phyloP scores from a whole-genome alignment of 2,329 filamentous ascomycete species.

The Penicillium rolfsii region DNA sequence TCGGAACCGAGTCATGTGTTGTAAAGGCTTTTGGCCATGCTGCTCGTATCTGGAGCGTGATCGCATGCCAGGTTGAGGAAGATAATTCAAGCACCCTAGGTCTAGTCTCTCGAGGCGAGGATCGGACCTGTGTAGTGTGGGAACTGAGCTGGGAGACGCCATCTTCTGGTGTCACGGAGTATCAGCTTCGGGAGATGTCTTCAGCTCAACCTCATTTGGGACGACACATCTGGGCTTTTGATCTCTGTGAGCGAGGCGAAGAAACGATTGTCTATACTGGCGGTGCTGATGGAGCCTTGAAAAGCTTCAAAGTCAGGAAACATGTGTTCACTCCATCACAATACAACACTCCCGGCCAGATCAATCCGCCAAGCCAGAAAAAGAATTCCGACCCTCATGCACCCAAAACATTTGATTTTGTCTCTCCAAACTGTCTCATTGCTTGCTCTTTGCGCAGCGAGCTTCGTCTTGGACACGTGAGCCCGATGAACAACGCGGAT shows the following conservation, averaged over 20 bases:
- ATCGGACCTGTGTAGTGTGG: constrained; percentile 78
- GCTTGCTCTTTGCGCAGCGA: constrained; percentile 35
- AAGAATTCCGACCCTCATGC: constrained; percentile 14
- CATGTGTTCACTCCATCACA: neutral
- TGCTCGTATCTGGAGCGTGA: constrained; percentile 87
- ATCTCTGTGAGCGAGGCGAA: constrained; percentile 39
- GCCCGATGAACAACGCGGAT: constrained; percentile 14
- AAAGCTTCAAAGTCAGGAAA: constrained; percentile 34
- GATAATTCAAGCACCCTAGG: constrained; percentile 43
- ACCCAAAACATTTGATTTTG: constrained; percentile 40
- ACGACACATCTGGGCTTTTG: constrained; percentile 87
- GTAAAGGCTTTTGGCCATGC: constrained; percentile 81
- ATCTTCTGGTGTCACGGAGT: constrained; percentile 18
- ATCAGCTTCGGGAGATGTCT: constrained; percentile 47
- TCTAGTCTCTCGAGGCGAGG: constrained; percentile 82
- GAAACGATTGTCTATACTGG: constrained; percentile 67
- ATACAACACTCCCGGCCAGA: constrained; percentile 5
- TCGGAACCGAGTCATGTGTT: constrained; percentile 55
- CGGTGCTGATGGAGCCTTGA: constrained; percentile 76
- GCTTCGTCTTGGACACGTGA: constrained; percentile 36
- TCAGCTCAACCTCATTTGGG: constrained; percentile 72
- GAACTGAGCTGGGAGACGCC: constrained; percentile 50
- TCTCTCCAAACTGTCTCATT: constrained; percentile 40
- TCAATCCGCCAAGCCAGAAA: neutral
- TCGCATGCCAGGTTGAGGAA: constrained; percentile 57